Base-by-base conservation (phyloP, 1,139 yeast species). In the Debaryomycetaceae sp. region DNA sequence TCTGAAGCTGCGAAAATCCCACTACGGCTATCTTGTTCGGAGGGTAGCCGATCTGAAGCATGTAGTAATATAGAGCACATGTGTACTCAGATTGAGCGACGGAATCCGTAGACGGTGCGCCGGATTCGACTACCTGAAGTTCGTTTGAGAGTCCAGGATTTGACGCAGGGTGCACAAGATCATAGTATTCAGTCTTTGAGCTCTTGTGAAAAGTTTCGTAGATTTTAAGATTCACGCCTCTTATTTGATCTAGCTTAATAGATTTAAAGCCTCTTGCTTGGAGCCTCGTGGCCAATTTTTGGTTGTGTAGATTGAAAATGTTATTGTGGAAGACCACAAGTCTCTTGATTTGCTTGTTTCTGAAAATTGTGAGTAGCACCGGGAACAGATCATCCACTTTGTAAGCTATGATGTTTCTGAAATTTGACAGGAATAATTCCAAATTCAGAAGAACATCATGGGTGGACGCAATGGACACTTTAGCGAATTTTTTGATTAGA, bases 41-140 rank as follows among this genome's bases (percentile, higher is more conserved):
- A 0, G 81, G 71, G 51, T 79, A 78, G 0, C 80, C 81, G 17
- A 72, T 49, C 4, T 68, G 52, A 23, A 75, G 55, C 75, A 82
- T 63, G 51, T 77, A 80, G 57, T 69, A 71, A 54, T 66, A 80
- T 7, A 81, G 51, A 0, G 65, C 62, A 7, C 78, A 78, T 11
- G 76, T 66, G 49, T 65, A 77, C 50, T 79, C 83, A 0, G 86
- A 87, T 8, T 68, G 75, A 8, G 76, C 52, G 47, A 45, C 74
- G 71, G 49, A 56, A 58, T 38, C 36, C 5, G 34, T 29, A 5
- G 22, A 31, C 36, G 46, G 45, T 24, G 39, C 45, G 6, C 44
- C 61, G 3, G 72, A 68, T 24, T 68, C 53, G 20, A 80, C 59
- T 31, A 71, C 58, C 53, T 80, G 83, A 13, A 52, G 47, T 4